Base-by-base conservation (phyloP, 306 rosid genomes). In the Fagus crenata region DNA sequence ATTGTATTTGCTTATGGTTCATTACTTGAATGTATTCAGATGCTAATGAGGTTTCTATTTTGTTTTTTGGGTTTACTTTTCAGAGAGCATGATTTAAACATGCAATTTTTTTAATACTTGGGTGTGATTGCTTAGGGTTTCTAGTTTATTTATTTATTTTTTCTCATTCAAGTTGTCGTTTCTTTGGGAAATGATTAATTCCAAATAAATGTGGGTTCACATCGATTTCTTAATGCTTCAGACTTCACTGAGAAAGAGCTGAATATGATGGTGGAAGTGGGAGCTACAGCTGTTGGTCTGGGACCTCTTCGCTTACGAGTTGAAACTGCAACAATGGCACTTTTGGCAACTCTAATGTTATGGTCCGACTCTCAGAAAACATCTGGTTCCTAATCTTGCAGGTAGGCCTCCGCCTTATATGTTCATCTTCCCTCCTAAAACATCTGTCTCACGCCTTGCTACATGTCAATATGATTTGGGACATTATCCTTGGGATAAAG, bases 251-350 rank as follows among this genome's bases (percentile, higher is more conserved):
- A 86, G 81, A 92, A 90, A 68, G 98, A 94, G 86, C 70, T 81
- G 74, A 81, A 76, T 55, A 73, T 85, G 87, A 82, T 92, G 83
- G 79, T 69, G 78, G 92, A 88, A 82, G 96, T 90, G 5, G 98
- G 98, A 71, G 97, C 95, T 71, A 85, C 68, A 22, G 65, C 88
- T 49, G 96, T 90, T 63, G 92, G 93, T 68, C 98, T 94, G 35
- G 98, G 98, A 36, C 89, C 91, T 36, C 88, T 89, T 76, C 95
- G 97, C 39, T 88, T 94, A 22, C 89, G 97, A 67, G 96, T 94
- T 51, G 98, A 94, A 90, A 94, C 97, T 51, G 98, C 98, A 75
- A 81, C 98, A 1, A 84, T 94, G 80, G 90, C 97, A 31, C 89
- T 94, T 80, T 73, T 94, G 76, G 84, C 93, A 31, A 87, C 93